Evolutionary conservation across 2,329 filamentous ascomycete genomes (phyloP), one percentile per base, ranked within the genome.

Genomic region (Scedosporium minutisporum): DNA sequence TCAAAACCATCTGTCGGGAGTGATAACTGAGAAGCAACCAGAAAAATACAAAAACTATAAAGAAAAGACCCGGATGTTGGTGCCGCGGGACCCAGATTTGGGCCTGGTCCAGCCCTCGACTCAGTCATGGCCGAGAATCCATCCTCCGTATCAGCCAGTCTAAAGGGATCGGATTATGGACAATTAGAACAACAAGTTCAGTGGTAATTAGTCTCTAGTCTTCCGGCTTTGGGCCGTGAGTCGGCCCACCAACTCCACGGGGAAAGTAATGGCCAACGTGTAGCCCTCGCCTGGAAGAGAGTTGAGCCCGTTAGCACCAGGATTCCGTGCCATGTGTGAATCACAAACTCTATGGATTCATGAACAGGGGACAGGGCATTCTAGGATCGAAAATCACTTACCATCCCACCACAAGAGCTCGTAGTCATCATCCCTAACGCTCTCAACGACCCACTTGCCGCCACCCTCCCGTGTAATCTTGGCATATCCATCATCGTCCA

Each of bases 341-440:
- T 14, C 33, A 12, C 33, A 38, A 38, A 38, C 9, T 12, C 33
- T 14, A 14, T 12, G 33, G 10, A 38, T 38, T 38, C 10, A 4
- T 12, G 33, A 38, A 38, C 33, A 12, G 38, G 5, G n/a, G 38
- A 59, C 10, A 12, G 25, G 25, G 29, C 10, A n/a, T 38, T 14
- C 33, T 38, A 12, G 33, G 10, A 6, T 38, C 9, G 6, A 38
- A 14, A 38, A 38, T 14, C n/a, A 61, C 59, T 55, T 33, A 61
- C 59, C 46, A 42, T 61, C 59, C 44, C 46, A 42, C 59, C 59
- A 61, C 38, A 53, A 41, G 6, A 61, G 59, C 59, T 61, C 46
- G 18, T 41, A 61, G 18, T 53, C 59, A 16, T 61, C 59, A 27
- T 55, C 46, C 9, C 41, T 51, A 10, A 46, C 41, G 21, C 41